These are phyloP conservation scores for Pythium apleroticum DNA, from an alignment of 352 stramenopile genomes.

Conservation along the genomic window DNA sequence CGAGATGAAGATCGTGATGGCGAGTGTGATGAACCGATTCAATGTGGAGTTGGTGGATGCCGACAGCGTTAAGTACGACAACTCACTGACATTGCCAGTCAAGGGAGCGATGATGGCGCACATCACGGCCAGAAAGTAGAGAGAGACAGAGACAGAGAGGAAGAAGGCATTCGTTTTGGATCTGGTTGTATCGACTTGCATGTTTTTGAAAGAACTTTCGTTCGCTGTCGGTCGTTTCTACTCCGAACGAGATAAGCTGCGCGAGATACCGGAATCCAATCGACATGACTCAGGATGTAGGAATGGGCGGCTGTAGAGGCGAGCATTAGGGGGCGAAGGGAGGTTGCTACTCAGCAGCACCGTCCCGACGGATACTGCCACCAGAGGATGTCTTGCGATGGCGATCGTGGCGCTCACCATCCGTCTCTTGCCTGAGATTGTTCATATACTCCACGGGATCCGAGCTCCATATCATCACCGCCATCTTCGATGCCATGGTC, in stretches of 20 bases:
- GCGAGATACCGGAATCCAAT: conserved; percentile 40
- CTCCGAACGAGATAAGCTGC: no score
- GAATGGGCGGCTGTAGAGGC: conserved; percentile 19
- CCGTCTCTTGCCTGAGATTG: conserved; percentile 35
- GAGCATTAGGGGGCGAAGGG: conserved; percentile 23
- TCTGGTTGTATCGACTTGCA: no score
- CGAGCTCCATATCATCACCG: conserved; percentile 64
- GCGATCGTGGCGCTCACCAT: conserved; percentile 40
- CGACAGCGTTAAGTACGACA: background rate
- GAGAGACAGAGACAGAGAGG: no score
- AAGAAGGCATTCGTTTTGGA: background rate
- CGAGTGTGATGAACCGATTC: conserved; percentile 13
- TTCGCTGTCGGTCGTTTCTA: no score
- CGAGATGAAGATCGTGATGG: conserved; percentile 61
- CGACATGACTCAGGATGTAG: conserved; percentile 39
- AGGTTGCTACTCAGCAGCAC: conserved; percentile 30
- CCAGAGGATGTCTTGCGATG: conserved; percentile 38
- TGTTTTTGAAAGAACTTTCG: no score
- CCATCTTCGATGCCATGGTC: conserved; percentile 72
- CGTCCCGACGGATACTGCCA: conserved; percentile 20
- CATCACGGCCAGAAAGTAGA: background rate
- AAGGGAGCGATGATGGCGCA: background rate
- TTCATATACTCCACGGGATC: conserved; percentile 52
- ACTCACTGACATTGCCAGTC: background rate
- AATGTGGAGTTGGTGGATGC: background rate